Conservation (phyloP, 1,284 basidiomycete species). For the Irpex lacteus region DNA sequence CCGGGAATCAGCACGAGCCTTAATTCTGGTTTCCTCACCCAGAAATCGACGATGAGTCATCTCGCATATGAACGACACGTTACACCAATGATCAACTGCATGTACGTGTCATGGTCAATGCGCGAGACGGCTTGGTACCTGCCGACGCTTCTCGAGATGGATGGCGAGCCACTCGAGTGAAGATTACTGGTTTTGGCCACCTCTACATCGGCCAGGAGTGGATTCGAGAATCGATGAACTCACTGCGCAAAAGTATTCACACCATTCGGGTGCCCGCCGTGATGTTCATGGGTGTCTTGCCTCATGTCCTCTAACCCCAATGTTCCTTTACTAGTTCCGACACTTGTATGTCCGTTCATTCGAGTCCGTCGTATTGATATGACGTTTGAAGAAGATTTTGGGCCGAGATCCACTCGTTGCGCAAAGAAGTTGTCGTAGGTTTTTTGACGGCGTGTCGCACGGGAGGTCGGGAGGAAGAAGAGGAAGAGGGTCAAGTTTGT, state of each 20-base stretch:
- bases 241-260: constrained; percentile 29
- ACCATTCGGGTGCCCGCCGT: constrained; percentile 25
- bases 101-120: constrained; percentile 1
- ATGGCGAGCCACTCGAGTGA: background rate
- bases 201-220: background rate
- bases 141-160: background rate
- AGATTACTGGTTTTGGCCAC: background rate
- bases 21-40: background rate
- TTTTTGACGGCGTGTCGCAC: background rate
- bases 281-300: constrained; percentile 22
- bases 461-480: background rate
- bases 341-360: constrained; percentile 29
- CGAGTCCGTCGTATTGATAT: background rate
- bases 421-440: background rate
- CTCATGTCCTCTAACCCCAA: constrained; percentile 19
- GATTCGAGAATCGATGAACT: constrained; percentile 16
- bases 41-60: constrained; percentile 2
- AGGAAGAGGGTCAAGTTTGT: constrained; percentile 1
- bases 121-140: background rate
- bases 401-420: background rate
- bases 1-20: constrained; percentile 4
- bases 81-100: background rate
- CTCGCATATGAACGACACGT: constrained; percentile 1
- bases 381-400: background rate
- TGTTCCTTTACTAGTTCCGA: constrained; percentile 30